Evolutionary conservation across 768 basidiomycete species (phyloP).

Genomic region (Lentinula boryana): DNA sequence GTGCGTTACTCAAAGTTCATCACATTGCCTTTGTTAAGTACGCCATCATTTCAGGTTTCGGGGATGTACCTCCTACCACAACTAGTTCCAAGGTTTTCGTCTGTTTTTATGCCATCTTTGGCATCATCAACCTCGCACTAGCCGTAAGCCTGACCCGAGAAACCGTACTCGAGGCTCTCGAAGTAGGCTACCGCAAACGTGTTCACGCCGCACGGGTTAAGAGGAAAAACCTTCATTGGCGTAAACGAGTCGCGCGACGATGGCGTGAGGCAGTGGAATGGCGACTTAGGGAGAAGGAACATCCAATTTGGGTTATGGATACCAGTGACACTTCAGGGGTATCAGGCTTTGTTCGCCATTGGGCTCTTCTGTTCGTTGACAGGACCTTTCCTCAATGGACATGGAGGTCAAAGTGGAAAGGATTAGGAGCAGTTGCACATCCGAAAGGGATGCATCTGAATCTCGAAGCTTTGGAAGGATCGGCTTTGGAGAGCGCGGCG

Average conservation of each 20-base stretch:
- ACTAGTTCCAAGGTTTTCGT: conserved; percentile 53
- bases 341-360: conserved; percentile 1
- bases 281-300: conserved; percentile 45
- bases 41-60: conserved; percentile 35
- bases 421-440: conserved; percentile 17
- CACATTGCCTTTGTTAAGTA: neutral
- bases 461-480: conserved; percentile 47
- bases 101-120: conserved; percentile 51
- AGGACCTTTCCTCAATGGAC: conserved; percentile 12
- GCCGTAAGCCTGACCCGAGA: conserved; percentile 63
- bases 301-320: conserved; percentile 50
- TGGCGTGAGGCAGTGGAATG: conserved; percentile 63
- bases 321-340: conserved; percentile 7
- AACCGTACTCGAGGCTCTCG: conserved; percentile 66
- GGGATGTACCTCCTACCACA: conserved; percentile 58
- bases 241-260: conserved; percentile 39
- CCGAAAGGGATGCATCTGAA: conserved; percentile 56
- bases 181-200: conserved; percentile 57
- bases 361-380: conserved; percentile 6
- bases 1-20: conserved; percentile 15
- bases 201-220: conserved; percentile 38
- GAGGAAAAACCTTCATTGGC: conserved; percentile 34
- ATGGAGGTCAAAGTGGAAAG: conserved; percentile 12
- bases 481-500: conserved; percentile 55
- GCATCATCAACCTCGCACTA: conserved; percentile 59